Base-by-base conservation (phyloP, 306 rosid species). In the Calophaca sinica region DNA sequence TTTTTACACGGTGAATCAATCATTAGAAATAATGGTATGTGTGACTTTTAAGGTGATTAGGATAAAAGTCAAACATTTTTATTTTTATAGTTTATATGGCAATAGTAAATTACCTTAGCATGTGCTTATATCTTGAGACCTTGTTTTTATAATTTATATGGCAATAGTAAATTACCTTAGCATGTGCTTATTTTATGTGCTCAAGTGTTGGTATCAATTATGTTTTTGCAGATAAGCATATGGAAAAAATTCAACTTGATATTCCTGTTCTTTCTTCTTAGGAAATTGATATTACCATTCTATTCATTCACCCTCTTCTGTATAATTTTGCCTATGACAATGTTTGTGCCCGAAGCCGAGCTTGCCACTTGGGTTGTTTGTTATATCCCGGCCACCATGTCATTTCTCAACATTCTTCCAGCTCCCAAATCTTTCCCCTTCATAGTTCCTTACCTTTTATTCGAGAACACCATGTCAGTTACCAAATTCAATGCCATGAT, bases 401-500 rank as follows among this genome's bases (percentile, higher is more conserved):
- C 98, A 3, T 93, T 93, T 38, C 97, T 93, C 65, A 93, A 91
- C 80, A 93, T 93, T 66, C 90, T 93, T 13, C 98, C 98, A 0
- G 93, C 98, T 26, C 98, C 88, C 6, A 91, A 93, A 79, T 85
- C 97, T 38, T 93, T 93, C 79, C 98, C 98, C 14, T 93, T 93
- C 85, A 93, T 93, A 2, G 97, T 93, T 9, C 98, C 98, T 14
- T 93, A 93, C 88, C 98, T 93, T 73, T 93, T 93, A 6, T 93
- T 93, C 1, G 97, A 93, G 80, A 91, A 93, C 85, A 93, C 98
- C 33, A 91, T 93, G 98, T 91, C 98, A 0, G 97, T 93, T 28
- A 93, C 97, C 49, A 91, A 93, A 77, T 93, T 93, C 89, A 93
- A 90, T 60, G 97, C 98, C 73, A 93, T 93, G 98, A 83, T 93